Base-by-base conservation (phyloP, 2,329 filamentous ascomycete species). In the Cryoendolithus antarcticus region DNA sequence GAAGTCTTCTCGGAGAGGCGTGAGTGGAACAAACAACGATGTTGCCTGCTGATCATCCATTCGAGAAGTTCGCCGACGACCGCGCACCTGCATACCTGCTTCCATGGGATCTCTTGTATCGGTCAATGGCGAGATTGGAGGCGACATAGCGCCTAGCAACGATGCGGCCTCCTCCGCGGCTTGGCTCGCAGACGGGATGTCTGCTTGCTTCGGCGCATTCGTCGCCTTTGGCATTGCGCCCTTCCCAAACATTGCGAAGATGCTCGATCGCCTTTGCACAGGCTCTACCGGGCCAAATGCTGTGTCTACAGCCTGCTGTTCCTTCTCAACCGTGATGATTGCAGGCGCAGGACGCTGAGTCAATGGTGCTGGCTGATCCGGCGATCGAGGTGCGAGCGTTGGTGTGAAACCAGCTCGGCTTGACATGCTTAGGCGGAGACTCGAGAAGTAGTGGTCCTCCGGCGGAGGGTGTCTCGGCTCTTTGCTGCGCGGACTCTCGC, bases 221-320 rank as follows among this genome's bases (percentile, higher is more conserved):
- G 32, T 10, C 10, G n/a, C 36, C 29, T 39, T 39, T n/a, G 7
- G 12, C 9, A 37, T 12, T 4, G 38, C 38, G 6, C 37, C 39
- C 37, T 44, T 43, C 3, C 45, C 41, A n/a, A 51, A 51, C 2
- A 50, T 21, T n/a, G 38, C 44, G 37, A 48, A 45, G 4, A 51
- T 39, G 7, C 44, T 38, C 15, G 47, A 47, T 8, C 42, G 41
- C 34, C 44, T 48, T n/a, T 47, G 42, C 31, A 41, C 35, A 28
- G 41, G 41, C 9, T 33, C 30, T 4, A 41, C 7, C 24, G 7
- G 24, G 24, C 6, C 24, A 8, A 8, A 27, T 8, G 24, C 7
- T 7, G 7, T 27, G 7, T 27, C 24, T 27, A 8, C 24, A 27
- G 24, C 24, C 24, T 27, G 24, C 24, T 27, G 24, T 7, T 6